phyloP scores from a whole-genome alignment of 2,329 filamentous ascomycete genomes.

The Alternaria atra region DNA sequence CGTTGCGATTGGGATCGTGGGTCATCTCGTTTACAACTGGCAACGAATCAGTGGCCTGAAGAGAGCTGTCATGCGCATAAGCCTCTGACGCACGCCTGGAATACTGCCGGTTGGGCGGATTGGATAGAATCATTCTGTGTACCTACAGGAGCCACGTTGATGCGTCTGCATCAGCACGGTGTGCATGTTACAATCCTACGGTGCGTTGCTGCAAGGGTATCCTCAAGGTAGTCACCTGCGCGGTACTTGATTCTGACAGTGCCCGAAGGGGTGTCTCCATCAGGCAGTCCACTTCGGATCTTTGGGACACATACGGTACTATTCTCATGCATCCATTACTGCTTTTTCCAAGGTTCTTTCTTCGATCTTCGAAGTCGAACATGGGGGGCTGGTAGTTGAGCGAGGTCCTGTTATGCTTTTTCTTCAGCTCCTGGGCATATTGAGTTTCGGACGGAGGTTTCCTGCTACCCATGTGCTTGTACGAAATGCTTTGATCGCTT shows the following conservation, averaged over 20 bases:
- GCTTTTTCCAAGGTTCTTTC: conserved; percentile 2
- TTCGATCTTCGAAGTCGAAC: not conserved
- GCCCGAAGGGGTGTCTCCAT: not conserved
- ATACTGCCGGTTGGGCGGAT: conserved; percentile 42
- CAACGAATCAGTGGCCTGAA: conserved; percentile 12
- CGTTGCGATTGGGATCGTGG: not conserved
- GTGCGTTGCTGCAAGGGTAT: conserved; percentile 3
- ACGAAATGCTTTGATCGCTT: not conserved
- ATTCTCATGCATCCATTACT: not conserved
- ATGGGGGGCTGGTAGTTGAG: conserved; percentile 4
- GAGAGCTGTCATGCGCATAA: conserved; percentile 8
- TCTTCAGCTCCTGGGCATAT: not conserved
- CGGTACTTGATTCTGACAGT: conserved; percentile 4
- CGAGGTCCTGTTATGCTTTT: not conserved
- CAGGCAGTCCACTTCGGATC: not conserved
- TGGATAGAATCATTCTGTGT: conserved; percentile 6
- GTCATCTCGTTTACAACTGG: conserved; percentile 4
- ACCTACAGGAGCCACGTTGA: conserved; percentile 38
- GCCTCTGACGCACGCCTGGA: conserved; percentile 38
- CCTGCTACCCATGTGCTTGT: conserved; percentile 3
- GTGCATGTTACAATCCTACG: conserved; percentile 1
- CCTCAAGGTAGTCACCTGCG: conserved; percentile 5
- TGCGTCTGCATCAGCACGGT: conserved; percentile 12
- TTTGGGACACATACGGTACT: not conserved
- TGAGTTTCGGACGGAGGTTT: not conserved